phyloP scores from a whole-genome alignment of 495 filamentous ascomycete species.

The Podospora bellae-mahoneyi region DNA sequence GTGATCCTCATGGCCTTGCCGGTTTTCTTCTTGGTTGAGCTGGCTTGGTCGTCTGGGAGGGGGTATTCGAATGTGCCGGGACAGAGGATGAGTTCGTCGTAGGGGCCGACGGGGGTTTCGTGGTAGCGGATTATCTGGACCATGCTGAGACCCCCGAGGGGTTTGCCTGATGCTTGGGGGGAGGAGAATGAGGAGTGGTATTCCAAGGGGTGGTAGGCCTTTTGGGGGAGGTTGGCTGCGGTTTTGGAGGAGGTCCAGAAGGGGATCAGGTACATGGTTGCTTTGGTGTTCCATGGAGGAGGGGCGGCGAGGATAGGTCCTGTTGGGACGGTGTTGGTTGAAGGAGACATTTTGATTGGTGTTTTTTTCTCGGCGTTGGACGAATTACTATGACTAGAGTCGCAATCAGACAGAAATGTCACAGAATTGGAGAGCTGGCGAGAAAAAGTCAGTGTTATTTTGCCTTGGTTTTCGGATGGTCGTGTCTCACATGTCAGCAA shows the following conservation, averaged over 20 bases:
- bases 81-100: conserved; percentile 49
- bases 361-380: not conserved
- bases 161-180: conserved; percentile 26
- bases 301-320: conserved; percentile 19
- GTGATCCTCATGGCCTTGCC: conserved; percentile 33
- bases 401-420: not conserved
- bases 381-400: not conserved
- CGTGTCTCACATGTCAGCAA: not conserved
- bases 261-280: conserved; percentile 37
- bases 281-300: conserved; percentile 43
- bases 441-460: not conserved
- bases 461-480: not conserved
- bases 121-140: conserved; percentile 49
- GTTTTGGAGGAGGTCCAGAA: conserved; percentile 33
- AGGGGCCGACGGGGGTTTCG: conserved; percentile 48
- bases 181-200: conserved; percentile 32
- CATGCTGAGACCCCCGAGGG: conserved; percentile 44
- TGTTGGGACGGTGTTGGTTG: conserved; percentile 8
- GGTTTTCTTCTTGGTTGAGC: conserved; percentile 20
- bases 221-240: conserved; percentile 26
- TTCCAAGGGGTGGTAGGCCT: conserved; percentile 45
- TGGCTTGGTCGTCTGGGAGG: conserved; percentile 30
- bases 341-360: not conserved
- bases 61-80: conserved; percentile 44
- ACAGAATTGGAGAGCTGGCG: not conserved